phyloP scores from a whole-genome alignment of 352 stramenopile species.

The Phytophthora rubi region DNA sequence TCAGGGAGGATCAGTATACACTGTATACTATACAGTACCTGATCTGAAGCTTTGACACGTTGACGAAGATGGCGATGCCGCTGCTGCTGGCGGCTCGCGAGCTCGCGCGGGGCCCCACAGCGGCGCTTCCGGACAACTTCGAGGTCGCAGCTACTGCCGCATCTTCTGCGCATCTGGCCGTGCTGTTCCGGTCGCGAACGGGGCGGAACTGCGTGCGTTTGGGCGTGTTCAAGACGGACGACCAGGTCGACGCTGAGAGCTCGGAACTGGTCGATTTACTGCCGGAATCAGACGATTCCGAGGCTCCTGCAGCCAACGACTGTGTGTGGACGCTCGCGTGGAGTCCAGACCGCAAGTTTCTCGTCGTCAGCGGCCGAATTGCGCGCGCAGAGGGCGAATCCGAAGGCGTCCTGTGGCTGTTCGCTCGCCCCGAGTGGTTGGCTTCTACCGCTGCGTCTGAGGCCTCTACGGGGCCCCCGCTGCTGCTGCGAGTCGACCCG shows the following conservation, averaged over 20 bases:
- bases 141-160: conserved; percentile 27
- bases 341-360: conserved; percentile 61
- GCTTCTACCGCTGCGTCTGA: not conserved
- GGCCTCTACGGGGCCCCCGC: conserved; percentile 13
- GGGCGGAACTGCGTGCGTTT: conserved; percentile 35
- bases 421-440: conserved; percentile 49
- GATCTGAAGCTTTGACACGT: conserved; percentile 34
- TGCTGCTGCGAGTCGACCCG: conserved; percentile 47
- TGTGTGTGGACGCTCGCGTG: conserved; percentile 45
- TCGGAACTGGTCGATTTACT: conserved; percentile 34
- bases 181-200: conserved; percentile 42
- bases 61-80: conserved; percentile 25
- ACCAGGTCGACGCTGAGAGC: not conserved
- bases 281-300: not conserved
- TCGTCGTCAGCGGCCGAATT: conserved; percentile 51
- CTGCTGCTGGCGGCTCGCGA: conserved; percentile 49
- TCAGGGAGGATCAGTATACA: not conserved
- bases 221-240: conserved; percentile 39
- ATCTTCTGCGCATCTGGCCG: conserved; percentile 32
- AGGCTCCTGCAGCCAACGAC: not conserved
- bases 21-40: not conserved
- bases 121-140: not conserved
- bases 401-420: conserved; percentile 53
- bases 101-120: conserved; percentile 29
- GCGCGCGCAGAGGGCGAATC: conserved; percentile 17